phyloP scores from a whole-genome alignment of 768 basidiomycete genomes.

The Pholiota microspora region DNA sequence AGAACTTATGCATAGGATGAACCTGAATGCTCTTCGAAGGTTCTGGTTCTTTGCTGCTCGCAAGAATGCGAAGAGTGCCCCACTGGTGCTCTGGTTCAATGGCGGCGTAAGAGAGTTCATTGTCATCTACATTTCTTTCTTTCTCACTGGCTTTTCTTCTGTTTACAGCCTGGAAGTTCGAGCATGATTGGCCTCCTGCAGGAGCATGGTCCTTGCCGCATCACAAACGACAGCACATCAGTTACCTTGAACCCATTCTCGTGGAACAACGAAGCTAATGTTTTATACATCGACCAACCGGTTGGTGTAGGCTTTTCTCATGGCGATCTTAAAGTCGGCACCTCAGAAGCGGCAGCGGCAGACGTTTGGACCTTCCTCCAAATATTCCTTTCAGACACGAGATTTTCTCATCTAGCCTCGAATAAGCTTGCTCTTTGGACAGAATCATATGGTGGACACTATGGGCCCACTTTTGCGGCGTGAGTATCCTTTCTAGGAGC shows the following conservation, averaged over 20 bases:
- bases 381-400: conserved; percentile 54
- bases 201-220: conserved; percentile 77
- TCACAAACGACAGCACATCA: conserved; percentile 49
- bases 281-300: conserved; percentile 65
- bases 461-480: conserved; percentile 66
- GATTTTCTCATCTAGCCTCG: conserved; percentile 45
- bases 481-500: conserved; percentile 17
- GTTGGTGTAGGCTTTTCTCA: conserved; percentile 64
- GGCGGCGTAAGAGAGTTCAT: conserved; percentile 42
- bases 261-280: conserved; percentile 57
- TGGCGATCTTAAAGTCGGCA: conserved; percentile 46
- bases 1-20: neutral
- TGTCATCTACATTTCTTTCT: neutral
- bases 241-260: conserved; percentile 54
- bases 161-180: conserved; percentile 47
- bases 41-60: conserved; percentile 72
- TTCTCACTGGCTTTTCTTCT: neutral
- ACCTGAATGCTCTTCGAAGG: conserved; percentile 30
- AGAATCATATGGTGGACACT: conserved; percentile 72
- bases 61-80: conserved; percentile 57
- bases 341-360: conserved; percentile 50
- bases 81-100: conserved; percentile 66
- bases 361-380: conserved; percentile 66
- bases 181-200: conserved; percentile 67
- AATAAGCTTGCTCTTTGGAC: conserved; percentile 61